phyloP scores from a whole-genome alignment of 805 yeast genomes.

The Kodamaea nitidulidarum region DNA sequence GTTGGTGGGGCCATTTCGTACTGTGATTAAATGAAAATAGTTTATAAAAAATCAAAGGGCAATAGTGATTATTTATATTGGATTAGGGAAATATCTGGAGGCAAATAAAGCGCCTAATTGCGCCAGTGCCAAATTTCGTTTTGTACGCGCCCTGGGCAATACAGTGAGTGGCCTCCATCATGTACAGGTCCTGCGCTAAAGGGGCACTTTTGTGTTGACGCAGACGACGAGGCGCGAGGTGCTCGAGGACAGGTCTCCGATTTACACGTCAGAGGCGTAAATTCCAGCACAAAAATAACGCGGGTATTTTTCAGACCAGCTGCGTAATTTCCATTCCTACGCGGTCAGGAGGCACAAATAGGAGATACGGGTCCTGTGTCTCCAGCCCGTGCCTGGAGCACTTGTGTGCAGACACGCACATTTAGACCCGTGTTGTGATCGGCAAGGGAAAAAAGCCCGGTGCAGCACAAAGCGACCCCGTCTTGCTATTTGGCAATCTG shows the following conservation, averaged over 20 bases:
- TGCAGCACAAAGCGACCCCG: too few species aligned
- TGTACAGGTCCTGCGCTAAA: not conserved
- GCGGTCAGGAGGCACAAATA: not conserved
- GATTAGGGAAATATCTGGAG: not conserved
- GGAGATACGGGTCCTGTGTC: not conserved
- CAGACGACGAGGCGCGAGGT: conserved; percentile 1
- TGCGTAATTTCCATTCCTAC: not conserved
- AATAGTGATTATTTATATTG: conserved; percentile 2
- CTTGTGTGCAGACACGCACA: not conserved
- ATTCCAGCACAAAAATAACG: not conserved
- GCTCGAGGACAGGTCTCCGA: conserved; percentile 1
- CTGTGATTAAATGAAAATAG: conserved; percentile 2
- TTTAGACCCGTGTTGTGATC: not conserved
- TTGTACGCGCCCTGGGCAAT: not conserved
- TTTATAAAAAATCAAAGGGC: conserved; percentile 3
- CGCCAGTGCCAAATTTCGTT: not conserved
- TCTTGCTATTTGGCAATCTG: conserved; percentile 1
- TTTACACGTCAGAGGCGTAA: not conserved
- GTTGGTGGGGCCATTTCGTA: conserved; percentile 20
- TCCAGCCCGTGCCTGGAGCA: not conserved
- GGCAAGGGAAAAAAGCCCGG: not conserved
- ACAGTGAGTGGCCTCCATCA: not conserved
- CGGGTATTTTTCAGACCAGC: not conserved
- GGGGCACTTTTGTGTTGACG: conserved; percentile 2
- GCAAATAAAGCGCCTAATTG: not conserved